Evolutionary conservation across 2,329 filamentous ascomycete genomes (phyloP), one percentile per base, ranked within the genome.

Genomic region (Drechslera avenae): DNA sequence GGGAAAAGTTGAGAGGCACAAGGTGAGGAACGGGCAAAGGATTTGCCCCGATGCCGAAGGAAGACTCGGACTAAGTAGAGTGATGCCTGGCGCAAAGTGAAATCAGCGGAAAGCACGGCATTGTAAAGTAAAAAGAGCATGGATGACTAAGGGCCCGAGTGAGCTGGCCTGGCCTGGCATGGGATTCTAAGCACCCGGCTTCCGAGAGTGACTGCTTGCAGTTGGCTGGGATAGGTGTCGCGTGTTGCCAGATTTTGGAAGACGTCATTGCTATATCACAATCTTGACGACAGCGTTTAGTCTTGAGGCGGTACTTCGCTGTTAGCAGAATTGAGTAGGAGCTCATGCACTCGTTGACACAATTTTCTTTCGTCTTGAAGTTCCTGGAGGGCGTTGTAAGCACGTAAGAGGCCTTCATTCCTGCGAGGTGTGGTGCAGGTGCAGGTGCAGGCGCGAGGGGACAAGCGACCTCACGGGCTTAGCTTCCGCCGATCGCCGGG

Each of bases 21-120:
- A n/a, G 14, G 16, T 21, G 3, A 16, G 14, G 18, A 37, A 47
- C 31, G 19, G 34, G 31, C 9, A 28, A 9, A 12, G 4, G 26
- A 10, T 28, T 12, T 28, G 12, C 26, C 9, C 26, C 26, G 26
- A 36, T 26, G 31, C 41, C 33, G 14, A 30, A 23, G 26, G 9
- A 13, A 28, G 26, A 12, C 26, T 28, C n/a, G n/a, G 9, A 28
- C 26, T n/a, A n/a, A 28, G 9, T 28, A 28, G 26, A 28, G 26
- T 28, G 26, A 13, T 9, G 26, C 10, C 26, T 10, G 26, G 26
- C 26, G 26, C 26, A 28, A 28, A 50, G 46, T 44, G 34, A 54
- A 49, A 44, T 57, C 43, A 50, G 40, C 54, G 48, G 54, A 46
- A 40, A 41, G 32, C 34, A 43, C 48, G 43, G 52, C 47, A 51